Evolutionary conservation across 768 basidiomycete species (phyloP), one percentile per base, ranked within the genome.

Genomic region (Xerocomellus amylosporus): DNA sequence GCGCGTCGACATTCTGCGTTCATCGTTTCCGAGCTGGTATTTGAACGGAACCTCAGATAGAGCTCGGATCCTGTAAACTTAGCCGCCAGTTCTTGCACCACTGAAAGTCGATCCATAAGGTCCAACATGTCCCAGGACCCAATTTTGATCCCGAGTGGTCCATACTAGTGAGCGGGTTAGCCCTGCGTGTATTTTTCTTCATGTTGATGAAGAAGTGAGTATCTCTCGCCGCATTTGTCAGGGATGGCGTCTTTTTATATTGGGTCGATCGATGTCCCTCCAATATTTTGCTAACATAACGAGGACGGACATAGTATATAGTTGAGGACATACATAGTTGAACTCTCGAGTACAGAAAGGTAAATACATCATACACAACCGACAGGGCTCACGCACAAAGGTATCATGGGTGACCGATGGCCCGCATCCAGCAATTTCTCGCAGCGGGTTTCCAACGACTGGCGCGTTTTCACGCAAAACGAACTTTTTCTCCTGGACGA

Each of bases 401-500:
- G 55, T 46, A 53, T 61, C 34, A 34, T 37, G 14, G 28, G 26
- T 28, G 26, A 28, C 26, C 8, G 5, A 34, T 9, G 5, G 15
- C 31, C 43, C 17, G 33, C 38, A 37, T 45, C 44, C n/a, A 28
- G 31, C 22, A 8, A 30, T 20, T 46, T 36, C 48, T 50, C 26
- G 45, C 49, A 26, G 22, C 49, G 47, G 26, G 33, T 24, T 24
- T 37, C 51, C 26, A 39, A 42, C 24, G 28, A 7, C 8, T 30
- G 41, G 41, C 20, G 4, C n/a, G 3, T 37, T 36, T 36, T 59
- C 71, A 85, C 26, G 85, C 84, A 60, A 90, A 89, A n/a, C 80
- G 81, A 48, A 94, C 89, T 67, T 86, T 86, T 73, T 95, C 92
- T 44, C 90, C 91, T 28, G 93, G 93, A 53, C 90, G 86, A 36